Evolutionary conservation across 2,329 filamentous ascomycete species (phyloP), one percentile per base, ranked within the genome.

Genomic region (Ilyonectria robusta): DNA sequence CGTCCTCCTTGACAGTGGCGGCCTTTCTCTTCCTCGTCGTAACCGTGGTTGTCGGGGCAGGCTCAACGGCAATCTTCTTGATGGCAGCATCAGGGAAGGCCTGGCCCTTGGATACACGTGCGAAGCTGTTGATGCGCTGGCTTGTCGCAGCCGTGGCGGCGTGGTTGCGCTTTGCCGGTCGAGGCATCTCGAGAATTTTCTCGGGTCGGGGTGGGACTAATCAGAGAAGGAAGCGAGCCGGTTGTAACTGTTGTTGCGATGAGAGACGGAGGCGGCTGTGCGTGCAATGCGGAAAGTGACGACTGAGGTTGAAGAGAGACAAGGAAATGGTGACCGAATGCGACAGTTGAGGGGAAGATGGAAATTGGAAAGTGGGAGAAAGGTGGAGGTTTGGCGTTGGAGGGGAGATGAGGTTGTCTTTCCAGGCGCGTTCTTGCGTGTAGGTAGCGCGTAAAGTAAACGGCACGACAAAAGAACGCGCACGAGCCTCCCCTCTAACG

Each of bases 71-170:
- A 23, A 72, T 73, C 68, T 83, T 82, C 70, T 84, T 83, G 37
- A 74, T 48, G 9, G 79, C 71, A n/a, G 63, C 46, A 48, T 76
- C 75, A 17, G 68, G 65, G 21, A 74, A 69, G 19, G 68, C 62
- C 21, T 78, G 72, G 23, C 75, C 73, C 77, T 88, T 88, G 37
- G 85, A 86, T 54, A 87, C 77, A 59, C 84, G 85, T 51, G 82
- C 73, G 72, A 86, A 87, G 73, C 70, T 81, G 78, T 75, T 79
- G 61, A 87, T 86, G 69, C 76, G 66, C 26, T 77, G 77, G 42
- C 59, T 68, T 15, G 60, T 37, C 31, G 71, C 50, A 35, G 66
- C 67, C 61, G 71, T 66, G 33, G 51, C 62, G 53, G 65, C 69
- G 46, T 77, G 70, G 21, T 69, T 72, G 64, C 74, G 70, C 69